Evolutionary conservation across 2,329 filamentous ascomycete species (phyloP), one percentile per base, ranked within the genome.

Genomic region (Fusarium musae): DNA sequence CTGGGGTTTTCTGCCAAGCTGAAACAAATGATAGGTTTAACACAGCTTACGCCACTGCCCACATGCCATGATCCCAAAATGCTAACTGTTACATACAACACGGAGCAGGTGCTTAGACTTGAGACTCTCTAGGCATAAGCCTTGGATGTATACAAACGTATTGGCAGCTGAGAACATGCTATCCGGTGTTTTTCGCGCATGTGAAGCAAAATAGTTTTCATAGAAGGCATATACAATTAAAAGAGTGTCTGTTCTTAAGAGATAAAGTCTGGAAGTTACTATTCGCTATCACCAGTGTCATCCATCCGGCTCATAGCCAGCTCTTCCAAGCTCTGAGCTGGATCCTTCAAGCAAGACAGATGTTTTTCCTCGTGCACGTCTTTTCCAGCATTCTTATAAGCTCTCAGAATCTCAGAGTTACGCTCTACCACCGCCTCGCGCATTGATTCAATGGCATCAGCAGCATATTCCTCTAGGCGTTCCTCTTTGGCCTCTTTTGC

Each of bases 131-230:
- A 17, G 16, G n/a, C 17, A 44, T 44, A 44, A 11, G 10, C n/a
- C 12, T 44, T 9, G 10, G 0, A 3, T 17, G 23, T 15, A 1
- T 21, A 10, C 7, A 15, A 10, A 15, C 17, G 17, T 21, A 2
- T 28, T 21, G 3, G 26, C 9, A 28, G 43, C 9, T 46, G 23
- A 28, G 5, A 46, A 46, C 17, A 46, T 28, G 17, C 43, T 15
- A 4, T 7, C 9, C 8, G 9, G 23, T 7, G 43, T 6, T 28
- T 10, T 15, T 21, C 5, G 9, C 5, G 5, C 17, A 10, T 28
- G 17, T 28, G 43, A 46, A 28, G 23, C 23, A 23, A 23, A 23
- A 23, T 23, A 23, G 23, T 8, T 15, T 15, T 10, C 5, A 10
- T 28, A 15, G 2, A 15, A 21, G 17, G 4, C 9, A 47, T 15